A percentile compares a stretch with the other conserved stretches of the same genome.
phyloP scores from a whole-genome alignment of 192 early-diverging fungal genomes.

The Coemansia aciculifera region DNA sequence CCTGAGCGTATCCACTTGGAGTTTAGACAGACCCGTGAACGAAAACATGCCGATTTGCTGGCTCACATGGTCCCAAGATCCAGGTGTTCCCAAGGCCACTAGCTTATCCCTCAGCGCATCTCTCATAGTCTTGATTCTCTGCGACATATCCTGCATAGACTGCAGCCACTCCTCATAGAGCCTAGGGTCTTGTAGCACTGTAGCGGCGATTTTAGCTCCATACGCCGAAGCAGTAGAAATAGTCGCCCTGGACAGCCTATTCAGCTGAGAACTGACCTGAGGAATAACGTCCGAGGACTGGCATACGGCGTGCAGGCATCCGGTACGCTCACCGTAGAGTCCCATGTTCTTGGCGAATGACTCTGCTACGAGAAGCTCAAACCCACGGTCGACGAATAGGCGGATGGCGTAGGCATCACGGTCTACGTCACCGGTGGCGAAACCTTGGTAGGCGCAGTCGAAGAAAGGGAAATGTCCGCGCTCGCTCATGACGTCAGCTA shows the following conservation, averaged over 20 bases:
- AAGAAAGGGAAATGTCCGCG: slow-evolving; percentile 93
- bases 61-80: slow-evolving; percentile 93
- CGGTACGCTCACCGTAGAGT: slow-evolving; percentile 91
- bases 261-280: slow-evolving; percentile 77
- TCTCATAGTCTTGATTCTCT: slow-evolving; percentile 91
- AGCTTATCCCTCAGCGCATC: slow-evolving; percentile 65
- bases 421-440: slow-evolving; percentile 90
- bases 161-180: slow-evolving; percentile 84
- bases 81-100: slow-evolving; percentile 76
- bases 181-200: slow-evolving; percentile 79
- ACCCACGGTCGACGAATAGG: slow-evolving; percentile 88
- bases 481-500: slow-evolving; percentile 79
- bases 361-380: slow-evolving; percentile 89
- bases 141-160: slow-evolving; percentile 79
- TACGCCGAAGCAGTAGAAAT: slow-evolving; percentile 91
- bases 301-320: slow-evolving; percentile 79
- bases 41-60: slow-evolving; percentile 99
- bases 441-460: slow-evolving; percentile 99
- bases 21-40: slow-evolving; percentile 80
- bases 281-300: slow-evolving; percentile 54
- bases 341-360: slow-evolving; percentile 99
- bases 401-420: slow-evolving; percentile 90
- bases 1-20: slow-evolving; percentile 77
- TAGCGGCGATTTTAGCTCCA: slow-evolving; percentile 83
- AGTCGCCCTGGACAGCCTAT: slow-evolving; percentile 76